These are phyloP conservation scores for Trametes punicea DNA, from an alignment of 768 basidiomycete genomes.

Conservation along the genomic window DNA sequence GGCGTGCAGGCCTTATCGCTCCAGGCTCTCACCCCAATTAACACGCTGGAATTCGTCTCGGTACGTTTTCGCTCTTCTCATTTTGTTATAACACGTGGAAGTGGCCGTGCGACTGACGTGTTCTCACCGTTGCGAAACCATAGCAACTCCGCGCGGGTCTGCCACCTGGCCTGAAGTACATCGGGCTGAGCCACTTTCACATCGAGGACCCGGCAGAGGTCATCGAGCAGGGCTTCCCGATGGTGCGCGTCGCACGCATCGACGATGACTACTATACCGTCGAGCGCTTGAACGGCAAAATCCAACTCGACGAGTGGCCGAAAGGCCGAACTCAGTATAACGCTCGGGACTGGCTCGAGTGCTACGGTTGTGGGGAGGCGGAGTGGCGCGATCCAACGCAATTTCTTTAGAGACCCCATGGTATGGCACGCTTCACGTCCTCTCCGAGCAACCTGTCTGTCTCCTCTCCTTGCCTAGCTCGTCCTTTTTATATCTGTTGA, in stretches of 20 bases:
- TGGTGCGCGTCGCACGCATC: slow-evolving; percentile 53
- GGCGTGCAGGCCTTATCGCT: slow-evolving; percentile 30
- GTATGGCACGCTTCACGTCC: too few relatives aligned
- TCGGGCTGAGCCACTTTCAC: slow-evolving; percentile 51
- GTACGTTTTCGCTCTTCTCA: slow-evolving; percentile 15
- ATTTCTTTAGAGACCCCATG: slow-evolving; percentile 26
- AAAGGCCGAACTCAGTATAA: slow-evolving; percentile 49
- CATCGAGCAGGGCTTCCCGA: slow-evolving; percentile 60
- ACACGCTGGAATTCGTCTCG: slow-evolving; percentile 28
- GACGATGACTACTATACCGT: slow-evolving; percentile 58
- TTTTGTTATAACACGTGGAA: not conserved
- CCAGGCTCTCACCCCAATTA: slow-evolving; percentile 24
- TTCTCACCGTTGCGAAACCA: not conserved
- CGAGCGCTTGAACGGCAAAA: slow-evolving; percentile 28
- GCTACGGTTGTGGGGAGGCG: slow-evolving; percentile 60
- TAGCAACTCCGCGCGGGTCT: slow-evolving; percentile 61
- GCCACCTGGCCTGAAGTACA: slow-evolving; percentile 50
- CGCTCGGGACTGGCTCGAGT: slow-evolving; percentile 60
- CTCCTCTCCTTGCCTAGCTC: too few relatives aligned
- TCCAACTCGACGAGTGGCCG: slow-evolving; percentile 56
- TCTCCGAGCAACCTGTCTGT: too few relatives aligned
- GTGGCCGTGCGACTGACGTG: not conserved
- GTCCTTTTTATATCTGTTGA: too few relatives aligned
- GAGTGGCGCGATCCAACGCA: slow-evolving; percentile 30
- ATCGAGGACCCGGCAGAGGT: slow-evolving; percentile 38